A percentile compares a stretch with the other conserved stretches of the same genome.
phyloP scores from a whole-genome alignment of 371 early-diverging fungal genomes.

The Rhizoclosmatium hyalinum region DNA sequence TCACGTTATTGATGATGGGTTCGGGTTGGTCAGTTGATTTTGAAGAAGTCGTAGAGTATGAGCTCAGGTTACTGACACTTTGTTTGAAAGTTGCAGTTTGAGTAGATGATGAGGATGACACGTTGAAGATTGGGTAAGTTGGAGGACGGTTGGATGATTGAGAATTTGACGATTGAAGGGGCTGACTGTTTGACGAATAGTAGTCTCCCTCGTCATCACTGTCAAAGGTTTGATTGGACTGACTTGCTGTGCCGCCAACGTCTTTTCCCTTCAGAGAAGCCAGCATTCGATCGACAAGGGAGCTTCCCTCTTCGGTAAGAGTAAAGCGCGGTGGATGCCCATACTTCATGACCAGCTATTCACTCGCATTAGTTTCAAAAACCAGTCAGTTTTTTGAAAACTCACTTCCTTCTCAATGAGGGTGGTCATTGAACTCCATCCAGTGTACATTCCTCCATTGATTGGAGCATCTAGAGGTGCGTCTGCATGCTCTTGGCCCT shows the following conservation, averaged over 20 bases:
- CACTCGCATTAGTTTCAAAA: neutral
- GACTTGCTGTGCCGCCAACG: neutral
- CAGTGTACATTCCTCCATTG: conserved; percentile 61
- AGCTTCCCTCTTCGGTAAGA: conserved; percentile 78
- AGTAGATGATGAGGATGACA: conserved; percentile 4
- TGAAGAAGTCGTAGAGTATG: neutral
- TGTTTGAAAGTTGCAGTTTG: neutral
- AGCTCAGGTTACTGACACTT: neutral
- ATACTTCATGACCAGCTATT: conserved; percentile 65
- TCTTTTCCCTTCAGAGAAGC: neutral
- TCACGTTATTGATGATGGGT: neutral
- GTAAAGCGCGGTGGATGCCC: conserved; percentile 68
- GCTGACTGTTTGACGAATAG: neutral
- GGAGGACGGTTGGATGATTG: neutral
- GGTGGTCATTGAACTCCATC: conserved; percentile 80
- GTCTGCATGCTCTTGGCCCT: conserved; percentile 71
- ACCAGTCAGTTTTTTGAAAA: neutral
- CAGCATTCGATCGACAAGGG: conserved; percentile 56
- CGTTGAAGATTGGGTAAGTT: neutral
- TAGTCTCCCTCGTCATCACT: neutral
- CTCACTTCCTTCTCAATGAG: conserved; percentile 63
- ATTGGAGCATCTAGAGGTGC: conserved; percentile 70
- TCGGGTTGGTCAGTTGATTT: neutral
- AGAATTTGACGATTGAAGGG: neutral
- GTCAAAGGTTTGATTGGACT: neutral